Evolutionary conservation across 1,284 basidiomycete genomes (phyloP), one percentile per base, ranked within the genome.

Genomic region (Pseudozyma thailandica): DNA sequence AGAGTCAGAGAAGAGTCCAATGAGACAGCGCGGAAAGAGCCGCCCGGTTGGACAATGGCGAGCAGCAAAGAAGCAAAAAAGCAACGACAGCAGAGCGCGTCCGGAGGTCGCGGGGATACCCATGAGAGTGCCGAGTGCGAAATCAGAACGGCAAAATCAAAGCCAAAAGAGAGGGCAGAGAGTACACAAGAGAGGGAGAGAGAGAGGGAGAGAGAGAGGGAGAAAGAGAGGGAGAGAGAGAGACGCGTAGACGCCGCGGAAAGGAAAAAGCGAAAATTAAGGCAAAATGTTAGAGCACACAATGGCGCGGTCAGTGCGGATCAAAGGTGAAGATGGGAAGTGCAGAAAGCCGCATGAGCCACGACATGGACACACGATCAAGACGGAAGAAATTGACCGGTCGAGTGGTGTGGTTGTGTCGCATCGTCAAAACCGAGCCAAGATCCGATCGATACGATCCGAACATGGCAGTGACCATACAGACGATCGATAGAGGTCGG

Each of bases 41-140:
- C 54, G 60, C 41, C n/a, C 27, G 21, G 45, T 21, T 12, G n/a
- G 8, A 9, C 13, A 7, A 33, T 15, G 20, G 18, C 20, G 23
- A 31, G 27, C 16, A 27, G 18, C 13, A 39, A 39, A 31, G 10
- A 50, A 23, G 6, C 3, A n/a, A 50, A 41, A 50, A 31, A 20
- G 26, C 18, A 30, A 27, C 13, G 28, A 18, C 16, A 45, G 26
- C 43, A 31, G 38, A 47, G 48, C 56, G 49, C 52, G 56, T 41
- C 43, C 61, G 55, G 63, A 66, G 56, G 48, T 55, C 49, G 56
- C 63, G 56, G 63, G 46, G 26, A 60, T 66, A 60, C 49, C 41
- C 25, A 23, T 13, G 4, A 42, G 28, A 35, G 30, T 15, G 8
- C 7, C 8, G 23, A 43, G 15, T 23, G 9, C 8, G 21, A 41